Conservation (phyloP, 345 rosid species). For the Bruguiera sexangula region DNA sequence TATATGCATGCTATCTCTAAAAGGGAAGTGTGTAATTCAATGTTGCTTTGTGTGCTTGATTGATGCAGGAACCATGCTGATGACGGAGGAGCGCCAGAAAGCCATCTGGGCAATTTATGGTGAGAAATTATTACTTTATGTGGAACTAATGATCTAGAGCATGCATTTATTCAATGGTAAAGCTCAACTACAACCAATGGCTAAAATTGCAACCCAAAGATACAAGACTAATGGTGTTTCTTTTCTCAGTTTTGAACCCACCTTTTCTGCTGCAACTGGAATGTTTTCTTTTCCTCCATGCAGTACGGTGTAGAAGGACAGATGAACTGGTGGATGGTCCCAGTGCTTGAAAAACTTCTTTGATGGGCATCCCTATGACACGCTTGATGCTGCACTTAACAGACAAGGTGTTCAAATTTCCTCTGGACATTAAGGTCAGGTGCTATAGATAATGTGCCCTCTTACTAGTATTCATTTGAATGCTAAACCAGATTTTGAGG, state of each 20-base stretch:
- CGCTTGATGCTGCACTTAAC: slow-evolving; percentile 59
- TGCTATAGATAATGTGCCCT: neutral
- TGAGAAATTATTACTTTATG: slow-evolving; percentile 11
- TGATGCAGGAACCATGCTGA: slow-evolving; percentile 52
- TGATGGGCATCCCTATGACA: slow-evolving; percentile 49
- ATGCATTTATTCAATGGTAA: no score
- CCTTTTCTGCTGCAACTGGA: neutral
- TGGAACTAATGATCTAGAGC: neutral
- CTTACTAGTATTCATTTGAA: neutral
- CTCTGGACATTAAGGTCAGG: slow-evolving; percentile 57
- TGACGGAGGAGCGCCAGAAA: slow-evolving; percentile 57
- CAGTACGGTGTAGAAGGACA: slow-evolving; percentile 68
- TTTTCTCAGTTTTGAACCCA: no score
- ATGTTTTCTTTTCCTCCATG: neutral
- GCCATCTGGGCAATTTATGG: slow-evolving; percentile 74
- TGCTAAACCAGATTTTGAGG: neutral
- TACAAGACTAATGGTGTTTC: no score
- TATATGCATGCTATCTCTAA: no score
- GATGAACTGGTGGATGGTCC: slow-evolving; percentile 60
- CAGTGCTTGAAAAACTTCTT: slow-evolving; percentile 56
- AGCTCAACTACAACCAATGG: no score
- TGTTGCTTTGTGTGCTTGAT: neutral
- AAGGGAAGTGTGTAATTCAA: no score
- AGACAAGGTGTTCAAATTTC: slow-evolving; percentile 46
- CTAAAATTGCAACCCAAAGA: no score